Conservation (phyloP, 1,284 basidiomycete genomes). For the Ustilago lituana region DNA sequence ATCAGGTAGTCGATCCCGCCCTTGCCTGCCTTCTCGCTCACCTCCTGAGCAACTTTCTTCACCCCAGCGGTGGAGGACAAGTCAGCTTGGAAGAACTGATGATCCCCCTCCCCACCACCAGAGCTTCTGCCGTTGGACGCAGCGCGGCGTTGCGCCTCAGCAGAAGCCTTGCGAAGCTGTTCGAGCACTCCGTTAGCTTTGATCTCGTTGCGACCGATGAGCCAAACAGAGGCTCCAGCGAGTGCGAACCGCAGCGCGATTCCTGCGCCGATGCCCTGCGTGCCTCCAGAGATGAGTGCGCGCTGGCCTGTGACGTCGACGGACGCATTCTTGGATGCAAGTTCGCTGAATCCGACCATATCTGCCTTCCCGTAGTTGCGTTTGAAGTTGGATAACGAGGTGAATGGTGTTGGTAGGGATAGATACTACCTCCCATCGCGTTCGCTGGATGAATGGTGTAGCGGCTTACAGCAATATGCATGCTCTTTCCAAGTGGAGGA, state of each 20-base stretch:
- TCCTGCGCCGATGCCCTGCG: slow-evolving; percentile 60
- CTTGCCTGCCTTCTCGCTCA: slow-evolving; percentile 48
- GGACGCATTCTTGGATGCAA: slow-evolving; percentile 31
- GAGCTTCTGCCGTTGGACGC: neutral
- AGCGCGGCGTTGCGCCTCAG: slow-evolving; percentile 36
- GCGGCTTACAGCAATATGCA: neutral
- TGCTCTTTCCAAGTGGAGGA: too few relatives aligned
- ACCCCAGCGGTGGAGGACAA: slow-evolving; percentile 60
- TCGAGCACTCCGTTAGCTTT: slow-evolving; percentile 60
- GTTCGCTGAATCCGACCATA: slow-evolving; percentile 30
- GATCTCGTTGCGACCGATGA: slow-evolving; percentile 66
- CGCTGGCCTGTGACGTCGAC: slow-evolving; percentile 31
- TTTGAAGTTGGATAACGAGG: neutral
- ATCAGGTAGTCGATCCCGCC: slow-evolving; percentile 67
- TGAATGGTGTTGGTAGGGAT: too few relatives aligned
- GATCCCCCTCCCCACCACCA: slow-evolving; percentile 5
- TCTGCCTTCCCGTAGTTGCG: neutral
- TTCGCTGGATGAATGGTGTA: too few relatives aligned
- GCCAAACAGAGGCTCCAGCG: slow-evolving; percentile 66
- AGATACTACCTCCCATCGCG: too few relatives aligned
- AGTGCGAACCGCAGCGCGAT: slow-evolving; percentile 60
- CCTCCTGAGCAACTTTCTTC: slow-evolving; percentile 46
- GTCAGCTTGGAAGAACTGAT: slow-evolving; percentile 67
- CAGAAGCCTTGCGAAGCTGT: slow-evolving; percentile 46
- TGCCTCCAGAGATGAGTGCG: slow-evolving; percentile 55